A percentile compares a stretch with the other conserved stretches of the same genome.
Conservation (phyloP, 2,329 filamentous ascomycete genomes). For the Alternaria brassicicola region DNA sequence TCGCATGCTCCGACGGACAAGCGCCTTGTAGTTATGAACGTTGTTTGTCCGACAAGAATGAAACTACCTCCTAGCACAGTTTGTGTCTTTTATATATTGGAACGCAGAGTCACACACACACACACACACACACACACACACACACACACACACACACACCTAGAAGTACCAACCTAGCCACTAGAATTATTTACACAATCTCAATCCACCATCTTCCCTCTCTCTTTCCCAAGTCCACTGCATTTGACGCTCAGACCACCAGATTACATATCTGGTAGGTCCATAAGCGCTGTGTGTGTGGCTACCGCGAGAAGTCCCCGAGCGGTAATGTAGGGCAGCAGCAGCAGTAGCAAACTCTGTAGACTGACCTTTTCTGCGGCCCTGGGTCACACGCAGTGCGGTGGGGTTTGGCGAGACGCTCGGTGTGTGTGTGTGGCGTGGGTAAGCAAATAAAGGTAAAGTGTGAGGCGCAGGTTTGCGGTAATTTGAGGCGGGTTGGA, state of each 20-base stretch:
- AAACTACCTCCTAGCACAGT: background rate
- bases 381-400: background rate
- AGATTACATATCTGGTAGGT: background rate
- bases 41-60: background rate
- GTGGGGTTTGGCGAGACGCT: background rate
- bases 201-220: background rate
- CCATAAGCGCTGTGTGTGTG: background rate
- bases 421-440: background rate
- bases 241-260: background rate
- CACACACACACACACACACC: too few species aligned
- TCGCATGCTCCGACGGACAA: background rate
- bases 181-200: too few species aligned
- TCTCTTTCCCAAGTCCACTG: background rate
- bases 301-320: background rate
- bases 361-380: background rate
- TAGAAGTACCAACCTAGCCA: too few species aligned
- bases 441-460: background rate
- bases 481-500: background rate
- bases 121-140: too few species aligned
- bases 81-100: background rate
- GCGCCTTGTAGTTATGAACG: background rate
- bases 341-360: background rate
- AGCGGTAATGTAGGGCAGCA: background rate
- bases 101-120: background rate
- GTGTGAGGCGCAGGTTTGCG: background rate